Evolutionary conservation across 768 basidiomycete species (phyloP).

Genomic region (Termitomyces sp.): DNA sequence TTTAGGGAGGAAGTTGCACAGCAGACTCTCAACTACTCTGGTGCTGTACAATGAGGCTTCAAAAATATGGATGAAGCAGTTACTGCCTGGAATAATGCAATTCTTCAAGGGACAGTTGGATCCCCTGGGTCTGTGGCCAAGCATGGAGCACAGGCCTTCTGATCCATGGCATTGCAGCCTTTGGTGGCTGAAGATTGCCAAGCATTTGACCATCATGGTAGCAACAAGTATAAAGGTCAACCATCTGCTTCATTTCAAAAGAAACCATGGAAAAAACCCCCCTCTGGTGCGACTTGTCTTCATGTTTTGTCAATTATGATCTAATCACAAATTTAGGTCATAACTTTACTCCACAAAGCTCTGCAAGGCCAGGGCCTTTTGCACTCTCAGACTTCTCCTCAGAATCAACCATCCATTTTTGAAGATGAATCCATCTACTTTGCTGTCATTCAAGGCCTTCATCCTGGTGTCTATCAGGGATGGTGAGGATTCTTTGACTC

Average conservation of each 20-base stretch:
- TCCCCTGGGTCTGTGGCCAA: neutral
- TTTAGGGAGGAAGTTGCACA: too few relatives aligned
- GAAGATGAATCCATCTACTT: neutral
- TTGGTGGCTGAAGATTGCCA: too few relatives aligned
- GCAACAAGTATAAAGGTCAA: too few relatives aligned
- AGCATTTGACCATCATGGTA: too few relatives aligned
- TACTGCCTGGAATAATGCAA: neutral
- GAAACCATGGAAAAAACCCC: too few relatives aligned
- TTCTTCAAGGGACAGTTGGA: neutral
- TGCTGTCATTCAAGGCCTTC: neutral
- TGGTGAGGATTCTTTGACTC: neutral
- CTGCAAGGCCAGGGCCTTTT: neutral
- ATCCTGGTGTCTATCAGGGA: neutral
- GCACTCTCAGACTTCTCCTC: neutral
- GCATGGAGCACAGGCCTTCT: neutral
- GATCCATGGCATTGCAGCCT: neutral
- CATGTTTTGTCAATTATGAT: too few relatives aligned
- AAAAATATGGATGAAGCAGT: neutral
- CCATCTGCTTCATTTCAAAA: too few relatives aligned
- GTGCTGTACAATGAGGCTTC: neutral
- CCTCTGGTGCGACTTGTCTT: too few relatives aligned
- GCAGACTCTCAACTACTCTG: neutral
- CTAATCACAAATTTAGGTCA: too few relatives aligned
- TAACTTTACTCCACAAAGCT: too few relatives aligned
- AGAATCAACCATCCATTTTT: neutral